phyloP scores from a whole-genome alignment of 306 rosid species.

The Mimosa pudica region DNA sequence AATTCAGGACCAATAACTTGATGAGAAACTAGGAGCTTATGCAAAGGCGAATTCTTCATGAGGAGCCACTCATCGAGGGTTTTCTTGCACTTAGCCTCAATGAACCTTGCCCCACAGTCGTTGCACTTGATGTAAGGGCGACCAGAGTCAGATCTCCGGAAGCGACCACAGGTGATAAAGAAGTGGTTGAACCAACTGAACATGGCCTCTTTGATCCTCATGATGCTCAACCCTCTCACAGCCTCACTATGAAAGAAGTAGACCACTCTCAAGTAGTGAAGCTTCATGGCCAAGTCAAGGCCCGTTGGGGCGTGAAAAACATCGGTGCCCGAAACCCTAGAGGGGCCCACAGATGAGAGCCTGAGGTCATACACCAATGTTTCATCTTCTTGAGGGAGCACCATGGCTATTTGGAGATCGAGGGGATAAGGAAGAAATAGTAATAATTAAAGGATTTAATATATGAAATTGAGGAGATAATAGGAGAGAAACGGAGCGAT shows the following conservation, averaged over 20 bases:
- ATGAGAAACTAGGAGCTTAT: slow-evolving; percentile 54
- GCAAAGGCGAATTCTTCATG: slow-evolving; percentile 45
- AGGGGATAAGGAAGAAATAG: not conserved
- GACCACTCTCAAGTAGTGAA: slow-evolving; percentile 68
- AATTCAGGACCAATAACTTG: slow-evolving; percentile 84
- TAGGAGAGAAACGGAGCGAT: too few relatives aligned
- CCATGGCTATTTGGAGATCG: slow-evolving; percentile 38
- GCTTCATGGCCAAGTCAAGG: slow-evolving; percentile 81
- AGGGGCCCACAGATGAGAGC: slow-evolving; percentile 78
- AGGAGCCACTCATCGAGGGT: slow-evolving; percentile 65
- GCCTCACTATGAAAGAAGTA: slow-evolving; percentile 57
- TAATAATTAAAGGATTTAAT: too few relatives aligned
- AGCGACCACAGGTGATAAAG: slow-evolving; percentile 58
- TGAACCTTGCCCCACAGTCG: slow-evolving; percentile 76
- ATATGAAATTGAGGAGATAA: too few relatives aligned
- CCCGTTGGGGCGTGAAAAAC: slow-evolving; percentile 41
- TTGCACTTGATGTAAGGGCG: slow-evolving; percentile 79
- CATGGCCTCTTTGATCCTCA: slow-evolving; percentile 49
- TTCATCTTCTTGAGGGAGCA: slow-evolving; percentile 31
- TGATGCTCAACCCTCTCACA: slow-evolving; percentile 29
- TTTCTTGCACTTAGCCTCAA: slow-evolving; percentile 59
- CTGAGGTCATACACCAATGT: slow-evolving; percentile 46
- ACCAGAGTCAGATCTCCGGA: slow-evolving; percentile 64
- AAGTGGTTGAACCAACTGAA: slow-evolving; percentile 43
- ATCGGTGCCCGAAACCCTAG: slow-evolving; percentile 36